These are phyloP conservation scores for Geotrichum reessii DNA, from an alignment of 1,139 yeast species.

Conservation along the genomic window DNA sequence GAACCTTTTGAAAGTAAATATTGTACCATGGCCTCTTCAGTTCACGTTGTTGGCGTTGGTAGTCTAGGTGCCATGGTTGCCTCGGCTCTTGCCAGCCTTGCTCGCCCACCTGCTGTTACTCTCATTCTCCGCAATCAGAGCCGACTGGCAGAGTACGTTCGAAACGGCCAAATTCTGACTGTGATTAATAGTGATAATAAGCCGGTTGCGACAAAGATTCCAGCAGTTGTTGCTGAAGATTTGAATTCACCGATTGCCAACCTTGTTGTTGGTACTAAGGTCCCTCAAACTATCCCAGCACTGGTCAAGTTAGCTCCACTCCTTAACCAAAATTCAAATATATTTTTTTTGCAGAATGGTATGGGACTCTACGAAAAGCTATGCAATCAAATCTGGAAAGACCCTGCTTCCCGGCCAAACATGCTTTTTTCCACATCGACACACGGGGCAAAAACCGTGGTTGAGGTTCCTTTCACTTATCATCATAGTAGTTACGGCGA, in stretches of 20 bases:
- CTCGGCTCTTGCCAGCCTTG: conserved; percentile 29
- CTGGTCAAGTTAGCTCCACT: conserved; percentile 42
- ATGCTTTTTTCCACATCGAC: conserved; percentile 72
- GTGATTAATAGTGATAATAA: neutral
- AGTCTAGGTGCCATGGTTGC: conserved; percentile 38
- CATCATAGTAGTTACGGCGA: conserved; percentile 8
- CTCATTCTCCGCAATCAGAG: conserved; percentile 42
- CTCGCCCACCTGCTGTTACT: conserved; percentile 38
- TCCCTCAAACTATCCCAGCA: conserved; percentile 50
- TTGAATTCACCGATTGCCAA: conserved; percentile 40
- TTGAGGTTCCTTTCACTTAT: neutral
- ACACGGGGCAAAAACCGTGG: conserved; percentile 60
- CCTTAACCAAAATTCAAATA: conserved; percentile 44
- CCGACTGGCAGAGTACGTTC: conserved; percentile 40
- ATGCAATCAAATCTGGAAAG: conserved; percentile 53
- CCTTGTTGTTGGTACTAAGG: conserved; percentile 58
- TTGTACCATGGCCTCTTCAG: neutral
- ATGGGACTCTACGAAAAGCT: conserved; percentile 60
- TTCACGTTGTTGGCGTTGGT: conserved; percentile 37
- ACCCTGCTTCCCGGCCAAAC: conserved; percentile 44
- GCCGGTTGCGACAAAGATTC: conserved; percentile 1
- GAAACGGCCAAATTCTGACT: conserved; percentile 34
- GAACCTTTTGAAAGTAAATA: too few species aligned
- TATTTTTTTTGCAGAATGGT: conserved; percentile 73
- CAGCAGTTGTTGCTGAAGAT: conserved; percentile 2